Evolutionary conservation across 805 yeast species (phyloP), one percentile per base, ranked within the genome.

Genomic region (Suhomyces canberraensis): DNA sequence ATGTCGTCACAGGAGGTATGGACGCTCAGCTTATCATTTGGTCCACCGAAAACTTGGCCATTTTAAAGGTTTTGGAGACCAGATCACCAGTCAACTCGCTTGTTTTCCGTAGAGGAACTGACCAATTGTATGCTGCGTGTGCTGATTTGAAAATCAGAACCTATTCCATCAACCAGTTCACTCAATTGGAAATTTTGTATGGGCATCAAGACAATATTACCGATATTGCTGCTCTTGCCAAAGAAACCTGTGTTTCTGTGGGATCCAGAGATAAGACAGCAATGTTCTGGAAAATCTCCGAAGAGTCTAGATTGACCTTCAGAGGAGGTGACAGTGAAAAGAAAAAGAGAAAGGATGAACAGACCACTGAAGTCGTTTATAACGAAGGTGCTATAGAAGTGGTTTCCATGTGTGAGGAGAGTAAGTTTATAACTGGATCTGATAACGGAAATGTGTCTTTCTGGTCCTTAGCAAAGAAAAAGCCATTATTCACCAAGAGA

Each of bases 251-350:
- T 69, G 90, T 93, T 13, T 87, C 95, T 17, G 98, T 91, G 21
- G 98, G 98, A 13, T 74, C 95, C 3, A 78, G 98, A 50, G 98
- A 93, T 63, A 81, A 95, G 52, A 86, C 96, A 4, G 96, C 91
- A 8, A 84, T 95, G 82, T 69, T 86, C 51, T 93, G 98, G 98
- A 93, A 93, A 59, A 88, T 93, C 47, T 79, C 95, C 17, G 98
- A 93, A 52, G 98, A 93, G 64, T 80, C 95, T 1, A 78, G 97
- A 55, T 75, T 93, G 51, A 89, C 96, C 0, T 91, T 91, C 60
- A 76, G 96, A 56, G 96, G 95, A 43, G 95, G 95, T 40, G 96
- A 88, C 52, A 62, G 61, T 11, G 67, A 60, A 32, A 77, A 64
- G 48, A 63, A 46, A 63, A 56, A 46, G 50, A 42, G 48, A 18